Conservation (phyloP, 2,329 filamentous ascomycete genomes). For the Knufia petricola region DNA sequence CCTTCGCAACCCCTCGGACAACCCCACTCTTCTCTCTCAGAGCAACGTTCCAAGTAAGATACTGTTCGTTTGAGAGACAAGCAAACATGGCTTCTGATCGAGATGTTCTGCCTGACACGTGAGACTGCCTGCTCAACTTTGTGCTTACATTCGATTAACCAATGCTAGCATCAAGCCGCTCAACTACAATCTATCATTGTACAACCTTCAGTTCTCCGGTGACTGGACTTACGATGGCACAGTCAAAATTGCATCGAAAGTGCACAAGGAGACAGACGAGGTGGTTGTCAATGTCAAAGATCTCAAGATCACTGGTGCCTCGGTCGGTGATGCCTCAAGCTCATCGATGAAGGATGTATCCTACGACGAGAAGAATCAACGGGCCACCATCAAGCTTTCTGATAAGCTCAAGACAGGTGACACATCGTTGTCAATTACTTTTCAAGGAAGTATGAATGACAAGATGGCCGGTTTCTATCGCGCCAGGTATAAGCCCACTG, state of each 20-base stretch:
- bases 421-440: slow-evolving; percentile 59
- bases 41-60: slow-evolving; percentile 21
- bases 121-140: not conserved
- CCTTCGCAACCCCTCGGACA: slow-evolving; percentile 8
- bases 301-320: slow-evolving; percentile 62
- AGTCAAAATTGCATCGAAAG: slow-evolving; percentile 67
- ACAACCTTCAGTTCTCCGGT: slow-evolving; percentile 61
- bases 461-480: slow-evolving; percentile 91
- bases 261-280: slow-evolving; percentile 62
- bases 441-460: slow-evolving; percentile 76
- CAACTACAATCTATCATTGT: slow-evolving; percentile 77
- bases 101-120: slow-evolving; percentile 36
- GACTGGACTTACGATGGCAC: slow-evolving; percentile 76
- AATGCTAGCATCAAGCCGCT: slow-evolving; percentile 59
- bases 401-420: slow-evolving; percentile 61
- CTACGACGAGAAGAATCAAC: slow-evolving; percentile 77
- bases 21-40: not conserved
- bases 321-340: slow-evolving; percentile 45
- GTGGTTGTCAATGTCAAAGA: slow-evolving; percentile 80
- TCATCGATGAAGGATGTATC: slow-evolving; percentile 44
- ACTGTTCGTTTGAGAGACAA: slow-evolving; percentile 34
- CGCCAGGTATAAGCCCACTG: slow-evolving; percentile 80
- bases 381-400: slow-evolving; percentile 67
- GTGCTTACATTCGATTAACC: not conserved
- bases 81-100: slow-evolving; percentile 36